These are phyloP conservation scores for Colletotrichum orbiculare DNA, from an alignment of 2,329 filamentous ascomycete genomes.

Conservation along the genomic window DNA sequence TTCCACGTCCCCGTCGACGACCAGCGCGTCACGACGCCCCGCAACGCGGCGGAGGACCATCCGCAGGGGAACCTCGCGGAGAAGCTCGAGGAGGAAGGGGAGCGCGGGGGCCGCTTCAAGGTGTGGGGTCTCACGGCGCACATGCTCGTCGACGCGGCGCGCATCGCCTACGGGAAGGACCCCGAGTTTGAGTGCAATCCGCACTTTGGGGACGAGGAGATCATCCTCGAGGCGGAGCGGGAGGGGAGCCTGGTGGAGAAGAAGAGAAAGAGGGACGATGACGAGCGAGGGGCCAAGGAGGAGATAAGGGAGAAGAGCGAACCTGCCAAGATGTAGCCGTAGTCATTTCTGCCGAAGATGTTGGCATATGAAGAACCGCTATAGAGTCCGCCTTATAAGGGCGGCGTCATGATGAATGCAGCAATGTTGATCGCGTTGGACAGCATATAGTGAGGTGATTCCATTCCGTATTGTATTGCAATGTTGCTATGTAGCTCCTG, in stretches of 20 bases:
- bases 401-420: slow-evolving; percentile 18
- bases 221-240: slow-evolving; percentile 59
- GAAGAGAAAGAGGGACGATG: slow-evolving; percentile 44
- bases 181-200: slow-evolving; percentile 83
- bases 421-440: too few relatives aligned
- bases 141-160: slow-evolving; percentile 88
- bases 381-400: background rate
- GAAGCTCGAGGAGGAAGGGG: slow-evolving; percentile 58
- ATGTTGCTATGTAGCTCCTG: too few relatives aligned
- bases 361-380: slow-evolving; percentile 5
- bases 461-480: too few relatives aligned
- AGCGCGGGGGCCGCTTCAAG: slow-evolving; percentile 71
- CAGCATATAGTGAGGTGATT: too few relatives aligned
- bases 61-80: slow-evolving; percentile 57
- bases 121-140: slow-evolving; percentile 97
- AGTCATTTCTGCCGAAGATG: too few relatives aligned
- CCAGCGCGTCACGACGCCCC: slow-evolving; percentile 74
- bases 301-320: slow-evolving; percentile 36
- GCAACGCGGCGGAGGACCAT: slow-evolving; percentile 43
- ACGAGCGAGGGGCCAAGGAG: slow-evolving; percentile 42
- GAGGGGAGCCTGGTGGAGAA: slow-evolving; percentile 60
- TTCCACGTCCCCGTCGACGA: slow-evolving; percentile 87
- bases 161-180: slow-evolving; percentile 83
- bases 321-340: slow-evolving; percentile 34
- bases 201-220: slow-evolving; percentile 62